Percentiles rank a stretch among this genome's conserved stretches.
Evolutionary conservation across 805 yeast species (phyloP).

Genomic region (Millerozyma miso): DNA sequence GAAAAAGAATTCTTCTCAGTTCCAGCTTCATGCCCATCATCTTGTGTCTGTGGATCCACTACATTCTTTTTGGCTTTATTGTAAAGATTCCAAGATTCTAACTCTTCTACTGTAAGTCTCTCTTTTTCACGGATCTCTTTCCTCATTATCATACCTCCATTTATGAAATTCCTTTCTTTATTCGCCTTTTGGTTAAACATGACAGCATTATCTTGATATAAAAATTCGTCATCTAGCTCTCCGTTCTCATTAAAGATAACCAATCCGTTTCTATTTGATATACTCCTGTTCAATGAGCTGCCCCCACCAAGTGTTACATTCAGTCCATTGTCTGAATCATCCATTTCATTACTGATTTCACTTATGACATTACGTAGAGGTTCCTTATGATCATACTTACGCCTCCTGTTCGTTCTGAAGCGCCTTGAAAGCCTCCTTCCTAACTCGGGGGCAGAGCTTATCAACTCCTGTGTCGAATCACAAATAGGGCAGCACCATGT

Average conservation of each 20-base stretch:
- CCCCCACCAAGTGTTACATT: not conserved
- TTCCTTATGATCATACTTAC: not conserved
- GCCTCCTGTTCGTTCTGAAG: not conserved
- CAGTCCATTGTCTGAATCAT: not conserved
- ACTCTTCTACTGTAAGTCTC: slow-evolving; percentile 30
- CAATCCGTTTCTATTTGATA: slow-evolving; percentile 10
- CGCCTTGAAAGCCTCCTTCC: not conserved
- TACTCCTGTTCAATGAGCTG: not conserved
- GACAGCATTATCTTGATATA: slow-evolving; percentile 14
- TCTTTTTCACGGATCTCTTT: slow-evolving; percentile 27
- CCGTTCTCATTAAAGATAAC: slow-evolving; percentile 26
- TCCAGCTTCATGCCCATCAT: not conserved
- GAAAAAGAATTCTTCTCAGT: not conserved
- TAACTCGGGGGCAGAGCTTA: not conserved
- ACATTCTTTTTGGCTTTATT: slow-evolving; percentile 22
- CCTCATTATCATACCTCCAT: slow-evolving; percentile 37
- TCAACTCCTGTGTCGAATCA: slow-evolving; percentile 35
- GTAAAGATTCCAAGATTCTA: slow-evolving; percentile 33
- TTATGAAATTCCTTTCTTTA: slow-evolving; percentile 6
- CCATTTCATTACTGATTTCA: not conserved
- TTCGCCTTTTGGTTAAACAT: not conserved
- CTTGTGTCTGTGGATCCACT: not conserved
- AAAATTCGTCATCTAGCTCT: slow-evolving; percentile 28
- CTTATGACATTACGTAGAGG: not conserved
- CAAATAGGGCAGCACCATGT: slow-evolving; percentile 53